Evolutionary conservation across 345 rosid genomes (phyloP).

Genomic region (Brassica cretica): DNA sequence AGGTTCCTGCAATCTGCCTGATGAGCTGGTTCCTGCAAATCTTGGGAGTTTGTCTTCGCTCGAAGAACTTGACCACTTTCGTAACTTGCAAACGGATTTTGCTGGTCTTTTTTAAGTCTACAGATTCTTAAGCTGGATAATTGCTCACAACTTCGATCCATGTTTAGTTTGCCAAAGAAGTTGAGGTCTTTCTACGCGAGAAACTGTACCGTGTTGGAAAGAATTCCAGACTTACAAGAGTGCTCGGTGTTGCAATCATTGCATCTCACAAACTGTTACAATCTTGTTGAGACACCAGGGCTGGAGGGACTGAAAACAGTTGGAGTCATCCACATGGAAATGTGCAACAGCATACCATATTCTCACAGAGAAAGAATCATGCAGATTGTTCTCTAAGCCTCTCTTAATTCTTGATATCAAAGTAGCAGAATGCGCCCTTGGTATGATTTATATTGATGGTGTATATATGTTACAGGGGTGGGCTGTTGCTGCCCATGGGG

Average conservation of each 20-base stretch:
- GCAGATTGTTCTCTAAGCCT: background rate
- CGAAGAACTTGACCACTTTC: constrained; percentile 12
- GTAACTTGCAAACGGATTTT: constrained; percentile 7
- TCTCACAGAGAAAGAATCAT: constrained; percentile 8
- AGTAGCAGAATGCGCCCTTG: background rate
- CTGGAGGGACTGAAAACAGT: constrained; percentile 17
- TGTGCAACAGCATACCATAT: constrained; percentile 17
- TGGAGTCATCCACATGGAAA: constrained; percentile 30
- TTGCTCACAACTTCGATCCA: constrained; percentile 31
- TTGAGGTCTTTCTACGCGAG: constrained; percentile 8
- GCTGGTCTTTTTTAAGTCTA: background rate
- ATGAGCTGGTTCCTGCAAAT: background rate
- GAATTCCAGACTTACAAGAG: no score
- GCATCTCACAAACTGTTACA: no score
- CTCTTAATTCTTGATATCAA: background rate
- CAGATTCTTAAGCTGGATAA: constrained; percentile 10
- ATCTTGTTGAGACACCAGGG: constrained; percentile 14
- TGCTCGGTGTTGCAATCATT: no score
- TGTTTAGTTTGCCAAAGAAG: constrained; percentile 10
- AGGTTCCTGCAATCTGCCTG: constrained; percentile 22
- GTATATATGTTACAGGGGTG: constrained; percentile 11
- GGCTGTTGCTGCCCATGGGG: constrained; percentile 17
- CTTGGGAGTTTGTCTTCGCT: constrained; percentile 20
- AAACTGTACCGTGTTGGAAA: no score
- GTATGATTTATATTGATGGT: background rate